Evolutionary conservation across 306 rosid genomes (phyloP), one percentile per base, ranked within the genome.

Genomic region (Glycine tomentella): DNA sequence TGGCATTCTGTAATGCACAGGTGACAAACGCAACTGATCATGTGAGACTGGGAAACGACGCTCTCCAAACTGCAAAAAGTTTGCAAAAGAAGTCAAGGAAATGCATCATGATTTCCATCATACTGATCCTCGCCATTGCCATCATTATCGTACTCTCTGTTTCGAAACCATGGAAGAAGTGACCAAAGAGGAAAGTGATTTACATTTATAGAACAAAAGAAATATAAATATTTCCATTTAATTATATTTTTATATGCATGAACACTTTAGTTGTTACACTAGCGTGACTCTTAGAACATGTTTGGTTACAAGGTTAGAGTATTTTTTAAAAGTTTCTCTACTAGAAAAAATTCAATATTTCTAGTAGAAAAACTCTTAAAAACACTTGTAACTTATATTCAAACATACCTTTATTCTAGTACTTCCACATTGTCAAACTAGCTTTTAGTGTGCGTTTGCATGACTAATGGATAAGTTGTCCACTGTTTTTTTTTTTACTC

Each of bases 1-100:
- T 73, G 66, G 10, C 10, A 52, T 71, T 77, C 1, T 62, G 58
- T 25, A 48, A 40, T 57, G 50, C 16, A 59, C 94, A 94, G 98
- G 98, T 94, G 67, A 87, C 91, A 84, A 94, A 92, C 13, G 88
- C 97, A 69, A 94, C 93, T 46, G 97, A 94, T 81, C 90, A 92
- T 64, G 93, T 94, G 70, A 83, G 75, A 73, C 16, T 82, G 34
- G 98, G 97, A 2, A 92, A 88, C 65, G 94, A 87, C 14, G 94
- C 98, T 40, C 91, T 92, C 42, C 84, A 85, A 48, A 85, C 90
- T 3, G 97, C 98, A 3, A 94, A 90, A 88, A 85, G 85, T 74
- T 77, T 92, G 83, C 98, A 91, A 70, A 92, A 80, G 88, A 89
- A 62, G 81, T 88, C 98, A 7, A 90, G 98, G 82, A 94, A 92